Base-by-base conservation (phyloP, 108 stramenopile genomes). In the Cyclotella choctawhatcheeana region DNA sequence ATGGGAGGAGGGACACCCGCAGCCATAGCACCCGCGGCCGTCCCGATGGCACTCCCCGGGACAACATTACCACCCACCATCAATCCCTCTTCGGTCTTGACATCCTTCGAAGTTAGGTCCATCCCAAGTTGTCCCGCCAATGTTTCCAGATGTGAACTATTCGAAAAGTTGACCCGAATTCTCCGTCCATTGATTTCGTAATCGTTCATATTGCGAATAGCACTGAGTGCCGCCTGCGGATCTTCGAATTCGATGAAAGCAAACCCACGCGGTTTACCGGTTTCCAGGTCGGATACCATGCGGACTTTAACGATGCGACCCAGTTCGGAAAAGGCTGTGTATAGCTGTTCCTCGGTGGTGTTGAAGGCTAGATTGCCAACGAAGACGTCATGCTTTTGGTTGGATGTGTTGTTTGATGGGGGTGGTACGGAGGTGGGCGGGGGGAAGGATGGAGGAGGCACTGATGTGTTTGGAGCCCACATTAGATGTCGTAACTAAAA, bases 201-300 rank as follows among this genome's bases (percentile, higher is more conserved):
- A 37, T 93, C 95, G 67, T 99, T 97, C 87, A 99, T 94, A 73
- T 99, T 97, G 6, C 96, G 87, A 79, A 99, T 99, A 0, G 98
- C 97, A 69, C 82, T 84, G 55, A 99, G 75, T 0, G 97, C 98
- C 18, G 94, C 94, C 60, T 96, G 94, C 5, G 97, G 93, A 69
- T 99, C 97, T 68, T 95, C 92, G 74, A 93, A 99, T 74, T 99
- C 98, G 27, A 99, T 91, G 82, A 99, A 99, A 30, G 96, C 97
- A 80, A 93, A 99, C 2, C 98, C 98, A 33, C 96, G 85, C 12
- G 95, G 93, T 58, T 94, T 97, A 20, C 97, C 96, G 14, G 97
- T 97, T 54, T 97, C 97, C 20, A 81, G 72, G 77, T 99, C 97
- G 24, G 93, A 87, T 22, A 97, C 96, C 81, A 97, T 85, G 27